Evolutionary conservation across 148 eudicot species (phyloP).

Genomic region (Rhododendron ovatum): DNA sequence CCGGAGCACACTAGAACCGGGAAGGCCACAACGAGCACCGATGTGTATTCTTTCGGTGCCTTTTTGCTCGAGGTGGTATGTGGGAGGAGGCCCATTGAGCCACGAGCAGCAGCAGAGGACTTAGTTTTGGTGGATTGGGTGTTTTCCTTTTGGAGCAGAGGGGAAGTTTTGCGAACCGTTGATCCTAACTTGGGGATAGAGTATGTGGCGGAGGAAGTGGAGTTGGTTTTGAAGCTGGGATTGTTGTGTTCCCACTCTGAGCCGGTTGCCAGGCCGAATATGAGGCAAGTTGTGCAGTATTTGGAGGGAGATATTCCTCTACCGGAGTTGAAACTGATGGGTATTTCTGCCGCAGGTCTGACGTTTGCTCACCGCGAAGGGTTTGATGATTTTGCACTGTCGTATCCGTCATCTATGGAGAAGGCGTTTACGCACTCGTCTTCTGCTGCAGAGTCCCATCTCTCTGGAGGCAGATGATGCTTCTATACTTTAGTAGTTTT

Average conservation of each 20-base stretch:
- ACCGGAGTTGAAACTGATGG: background rate
- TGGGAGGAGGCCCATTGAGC: slow-evolving; percentile 35
- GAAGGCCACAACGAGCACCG: slow-evolving; percentile 30
- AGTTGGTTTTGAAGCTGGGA: slow-evolving; percentile 36
- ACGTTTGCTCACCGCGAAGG: background rate
- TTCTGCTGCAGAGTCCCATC: slow-evolving; percentile 1
- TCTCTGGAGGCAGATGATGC: slow-evolving; percentile 16
- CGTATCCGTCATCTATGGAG: background rate
- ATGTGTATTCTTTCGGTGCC: slow-evolving; percentile 39
- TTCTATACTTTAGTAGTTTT: background rate
- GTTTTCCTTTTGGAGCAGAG: slow-evolving; percentile 6
- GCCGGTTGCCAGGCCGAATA: slow-evolving; percentile 31
- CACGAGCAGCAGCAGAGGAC: slow-evolving; percentile 2
- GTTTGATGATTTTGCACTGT: background rate
- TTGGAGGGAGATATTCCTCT: slow-evolving; percentile 19
- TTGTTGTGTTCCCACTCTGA: slow-evolving; percentile 25
- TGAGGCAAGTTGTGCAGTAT: slow-evolving; percentile 31
- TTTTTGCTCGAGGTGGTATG: slow-evolving; percentile 33
- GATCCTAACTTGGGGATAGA: slow-evolving; percentile 5
- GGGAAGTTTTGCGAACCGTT: background rate
- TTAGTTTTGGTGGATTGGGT: slow-evolving; percentile 17
- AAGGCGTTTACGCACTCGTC: background rate
- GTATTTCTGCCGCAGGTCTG: background rate
- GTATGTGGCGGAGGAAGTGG: slow-evolving; percentile 10
- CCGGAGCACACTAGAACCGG: slow-evolving; percentile 33